Base-by-base conservation (phyloP, 805 yeast species). In the Pichia exigua region DNA sequence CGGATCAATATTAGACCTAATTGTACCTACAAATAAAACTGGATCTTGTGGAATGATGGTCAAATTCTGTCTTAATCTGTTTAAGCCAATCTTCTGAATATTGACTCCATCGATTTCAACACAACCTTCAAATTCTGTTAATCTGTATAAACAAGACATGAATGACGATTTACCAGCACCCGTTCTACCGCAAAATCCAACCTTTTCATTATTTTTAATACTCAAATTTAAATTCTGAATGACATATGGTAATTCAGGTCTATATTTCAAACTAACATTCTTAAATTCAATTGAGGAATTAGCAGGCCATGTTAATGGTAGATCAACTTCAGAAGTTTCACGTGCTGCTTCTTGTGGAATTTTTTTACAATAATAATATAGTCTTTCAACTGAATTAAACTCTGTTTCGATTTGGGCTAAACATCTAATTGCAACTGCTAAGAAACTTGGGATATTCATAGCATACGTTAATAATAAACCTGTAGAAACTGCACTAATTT, bases 181-280 rank as follows among this genome's bases (percentile, higher is more conserved):
- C 0, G 95, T 87, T 64, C 95, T 77, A 42, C 96, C 95, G 72
- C 92, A 85, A 51, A 87, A 79, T 47, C 95, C 96, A 59, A 88
- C 73, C 61, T 83, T 85, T 63, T 86, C 86, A 20, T 76, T 73
- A 0, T 83, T 75, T 9, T 71, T 63, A 35, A 85, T 71, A 8
- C 51, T 67, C 59, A 74, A 61, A 40, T 56, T 64, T 52, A 82
- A 58, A 52, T 74, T 58, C 49, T 76, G 76, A 61, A 82, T 69
- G 3, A 79, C 85, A 42, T 76, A 67, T 10, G 87, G 87, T 48
- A 82, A 69, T 0, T 77, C 84, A 1, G 78, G 80, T 65, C 87
- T 76, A 61, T 82, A 82, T 30, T 78, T 73, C 69, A 82, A 64
- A 8, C 73, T 68, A 4, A 73, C 84, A 54, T 77, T 60, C 1